A percentile compares a stretch with the other conserved stretches of the same genome.
Conservation (phyloP, 2,329 filamentous ascomycete genomes). For the Penicillium sp. region DNA sequence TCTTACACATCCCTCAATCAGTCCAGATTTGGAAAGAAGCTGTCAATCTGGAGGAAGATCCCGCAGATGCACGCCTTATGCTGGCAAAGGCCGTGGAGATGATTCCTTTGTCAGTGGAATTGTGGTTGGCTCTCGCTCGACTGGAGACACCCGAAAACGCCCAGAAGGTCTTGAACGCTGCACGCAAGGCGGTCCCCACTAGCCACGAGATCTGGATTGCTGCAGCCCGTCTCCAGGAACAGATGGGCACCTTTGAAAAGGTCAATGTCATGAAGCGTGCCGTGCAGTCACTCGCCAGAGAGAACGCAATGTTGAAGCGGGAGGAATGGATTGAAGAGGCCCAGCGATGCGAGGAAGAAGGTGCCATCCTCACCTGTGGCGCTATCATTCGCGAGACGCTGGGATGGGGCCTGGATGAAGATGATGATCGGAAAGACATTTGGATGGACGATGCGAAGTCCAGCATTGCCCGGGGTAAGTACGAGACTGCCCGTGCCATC, state of each 20-base stretch:
- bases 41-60: slow-evolving; percentile 89
- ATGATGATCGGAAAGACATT: slow-evolving; percentile 90
- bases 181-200: slow-evolving; percentile 86
- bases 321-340: slow-evolving; percentile 97
- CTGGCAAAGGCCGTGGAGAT: slow-evolving; percentile 93
- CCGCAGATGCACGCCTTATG: slow-evolving; percentile 78
- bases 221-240: slow-evolving; percentile 79
- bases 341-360: slow-evolving; percentile 90
- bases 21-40: slow-evolving; percentile 98
- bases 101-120: slow-evolving; percentile 85
- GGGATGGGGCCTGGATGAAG: slow-evolving; percentile 87
- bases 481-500: slow-evolving; percentile 87
- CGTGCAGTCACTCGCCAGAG: slow-evolving; percentile 78
- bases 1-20: slow-evolving; percentile 89
- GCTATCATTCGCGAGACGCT: slow-evolving; percentile 90
- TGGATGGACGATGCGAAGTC: slow-evolving; percentile 91
- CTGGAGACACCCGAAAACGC: slow-evolving; percentile 87
- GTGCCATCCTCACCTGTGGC: slow-evolving; percentile 76
- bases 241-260: slow-evolving; percentile 75
- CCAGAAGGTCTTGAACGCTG: slow-evolving; percentile 90
- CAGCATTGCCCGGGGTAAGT: slow-evolving; percentile 74
- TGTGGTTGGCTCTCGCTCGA: slow-evolving; percentile 90
- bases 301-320: slow-evolving; percentile 92
- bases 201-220: slow-evolving; percentile 97
- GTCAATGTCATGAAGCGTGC: slow-evolving; percentile 94